Percentiles rank a stretch among this genome's conserved stretches.
These are phyloP conservation scores for Leishmania tropica DNA, from an alignment of 208 protist species.

Conservation along the genomic window DNA sequence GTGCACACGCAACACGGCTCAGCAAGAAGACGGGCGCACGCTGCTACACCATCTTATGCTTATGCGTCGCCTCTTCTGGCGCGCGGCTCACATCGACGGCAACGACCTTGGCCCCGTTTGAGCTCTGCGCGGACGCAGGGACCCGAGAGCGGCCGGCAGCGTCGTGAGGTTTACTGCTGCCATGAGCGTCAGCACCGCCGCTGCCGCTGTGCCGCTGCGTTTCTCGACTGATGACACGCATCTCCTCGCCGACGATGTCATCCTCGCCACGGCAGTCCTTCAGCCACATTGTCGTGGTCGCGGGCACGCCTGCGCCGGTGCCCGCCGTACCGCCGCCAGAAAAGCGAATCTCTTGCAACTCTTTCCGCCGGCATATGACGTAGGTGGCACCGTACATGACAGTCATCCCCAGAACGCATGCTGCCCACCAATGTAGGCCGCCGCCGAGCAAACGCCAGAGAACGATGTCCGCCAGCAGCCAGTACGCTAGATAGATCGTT, in stretches of 20 bases:
- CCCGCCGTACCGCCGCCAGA: constrained; percentile 8
- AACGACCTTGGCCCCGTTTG: constrained; percentile 1
- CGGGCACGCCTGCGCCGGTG: neutral
- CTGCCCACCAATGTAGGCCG: constrained; percentile 60
- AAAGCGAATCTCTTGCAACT: constrained; percentile 72
- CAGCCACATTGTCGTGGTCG: neutral
- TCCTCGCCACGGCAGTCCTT: neutral
- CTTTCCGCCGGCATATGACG: constrained; percentile 50
- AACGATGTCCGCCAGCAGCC: constrained; percentile 46
- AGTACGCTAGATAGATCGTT: constrained; percentile 79
- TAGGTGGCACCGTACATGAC: constrained; percentile 53
- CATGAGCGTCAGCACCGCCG: constrained; percentile 1
- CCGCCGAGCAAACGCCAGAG: constrained; percentile 40
- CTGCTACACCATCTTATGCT: constrained; percentile 25
- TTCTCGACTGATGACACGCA: constrained; percentile 1
- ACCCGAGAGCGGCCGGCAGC: neutral
- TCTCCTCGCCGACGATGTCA: constrained; percentile 7
- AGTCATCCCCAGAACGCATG: constrained; percentile 29
- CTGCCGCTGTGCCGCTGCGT: neutral
- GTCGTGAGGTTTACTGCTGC: neutral
- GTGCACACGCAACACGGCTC: neutral
- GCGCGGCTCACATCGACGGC: constrained; percentile 11
- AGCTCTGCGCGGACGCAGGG: neutral
- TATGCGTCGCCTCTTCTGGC: constrained; percentile 1
- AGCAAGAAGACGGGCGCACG: neutral